These are phyloP conservation scores for Penicillium steckii DNA, from an alignment of 495 filamentous ascomycete genomes.

Conservation along the genomic window DNA sequence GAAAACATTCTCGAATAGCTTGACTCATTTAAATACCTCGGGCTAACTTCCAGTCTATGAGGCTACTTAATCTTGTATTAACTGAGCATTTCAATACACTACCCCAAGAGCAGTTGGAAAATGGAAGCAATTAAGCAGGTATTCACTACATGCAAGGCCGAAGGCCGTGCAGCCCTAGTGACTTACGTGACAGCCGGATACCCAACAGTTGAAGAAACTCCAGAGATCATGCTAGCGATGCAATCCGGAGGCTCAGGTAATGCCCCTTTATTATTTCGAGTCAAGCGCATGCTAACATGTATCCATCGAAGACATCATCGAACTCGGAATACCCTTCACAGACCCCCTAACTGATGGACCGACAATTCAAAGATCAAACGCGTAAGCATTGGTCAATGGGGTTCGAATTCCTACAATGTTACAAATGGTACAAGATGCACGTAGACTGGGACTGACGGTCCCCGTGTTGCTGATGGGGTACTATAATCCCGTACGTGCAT, in stretches of 20 bases:
- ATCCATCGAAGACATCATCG: conserved; percentile 37
- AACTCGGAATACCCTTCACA: conserved; percentile 81
- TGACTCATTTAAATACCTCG: no score
- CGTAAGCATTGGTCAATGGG: conserved; percentile 79
- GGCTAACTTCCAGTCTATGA: no score
- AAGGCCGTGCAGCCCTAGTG: conserved; percentile 61
- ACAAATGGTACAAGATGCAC: conserved; percentile 72
- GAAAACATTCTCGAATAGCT: no score
- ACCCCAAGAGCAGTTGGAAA: no score
- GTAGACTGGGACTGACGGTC: conserved; percentile 67
- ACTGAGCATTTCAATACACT: no score
- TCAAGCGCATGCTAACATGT: background rate
- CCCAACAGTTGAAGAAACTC: conserved; percentile 66
- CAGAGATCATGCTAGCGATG: conserved; percentile 77
- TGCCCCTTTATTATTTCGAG: background rate
- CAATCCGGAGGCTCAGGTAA: conserved; percentile 81
- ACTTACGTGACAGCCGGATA: conserved; percentile 91
- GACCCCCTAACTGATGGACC: conserved; percentile 94
- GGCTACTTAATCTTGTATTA: no score
- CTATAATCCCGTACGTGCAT: conserved; percentile 87
- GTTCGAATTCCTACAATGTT: conserved; percentile 74
- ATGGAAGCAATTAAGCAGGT: conserved; percentile 72
- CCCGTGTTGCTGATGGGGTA: conserved; percentile 96
- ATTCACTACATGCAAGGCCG: conserved; percentile 71
- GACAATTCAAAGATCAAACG: conserved; percentile 86